Evolutionary conservation across 1,284 basidiomycete genomes (phyloP), one percentile per base, ranked within the genome.

Genomic region (Paramarasmius palmivorus): DNA sequence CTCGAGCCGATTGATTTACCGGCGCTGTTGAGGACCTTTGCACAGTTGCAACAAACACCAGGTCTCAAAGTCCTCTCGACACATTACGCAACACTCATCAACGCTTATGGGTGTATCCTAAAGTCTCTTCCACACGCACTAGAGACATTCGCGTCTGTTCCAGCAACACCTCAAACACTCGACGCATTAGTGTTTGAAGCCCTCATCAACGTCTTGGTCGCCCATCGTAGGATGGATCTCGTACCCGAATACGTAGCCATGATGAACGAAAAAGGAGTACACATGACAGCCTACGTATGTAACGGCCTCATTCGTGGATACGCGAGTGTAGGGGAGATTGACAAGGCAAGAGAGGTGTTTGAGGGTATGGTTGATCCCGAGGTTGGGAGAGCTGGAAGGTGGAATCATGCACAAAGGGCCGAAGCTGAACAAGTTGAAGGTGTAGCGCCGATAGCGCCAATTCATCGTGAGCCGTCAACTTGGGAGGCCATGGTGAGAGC

Each of bases 401-500:
- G 92, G 61, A 98, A 97, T 67, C 95, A 96, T 68, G 83, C 84
- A 14, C 44, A 46, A 7, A 29, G 44, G n/a, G 44, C 32, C 65
- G 71, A 84, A 60, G 67, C 75, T 10, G 56, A 68, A 14, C 60
- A 57, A 15, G 54, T 66, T 15, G 59, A 59, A 0, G 54, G 53
- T 4, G 67, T 78, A 8, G 64, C 70, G 35, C 64, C 74, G 0
- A 70, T 77, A 62, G 82, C 77, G 19, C 82, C 83, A 17, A 91
- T 98, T 2, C 96, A 90, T 71, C 86, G 95, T 58, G 96, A 92
- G 86, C 88, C 91, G 15, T 92, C 90, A 39, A 92, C 92, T 1
- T 95, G 92, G 87, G 94, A 97, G 68, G 85, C 85, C 4, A 99
- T 99, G 94, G 88, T 99, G 59, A 84, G 92, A 19, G 92, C 92